Conservation (phyloP, 2,329 filamentous ascomycete species). For the Pezicula radicicola region DNA sequence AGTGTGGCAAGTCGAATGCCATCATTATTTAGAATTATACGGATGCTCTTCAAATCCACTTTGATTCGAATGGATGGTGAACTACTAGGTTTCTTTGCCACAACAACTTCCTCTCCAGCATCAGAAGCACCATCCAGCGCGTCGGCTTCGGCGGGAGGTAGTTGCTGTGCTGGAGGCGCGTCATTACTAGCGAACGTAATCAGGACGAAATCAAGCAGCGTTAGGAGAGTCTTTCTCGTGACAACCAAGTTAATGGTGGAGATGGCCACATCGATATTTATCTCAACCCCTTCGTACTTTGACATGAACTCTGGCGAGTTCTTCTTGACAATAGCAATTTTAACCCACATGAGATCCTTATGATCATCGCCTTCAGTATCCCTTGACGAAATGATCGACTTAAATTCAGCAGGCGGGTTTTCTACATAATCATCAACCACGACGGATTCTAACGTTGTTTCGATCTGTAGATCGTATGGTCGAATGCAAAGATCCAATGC, state of each 20-base stretch:
- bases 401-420: conserved; percentile 85
- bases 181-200: conserved; percentile 77
- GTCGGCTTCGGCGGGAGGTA: conserved; percentile 19
- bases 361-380: conserved; percentile 71
- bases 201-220: conserved; percentile 89
- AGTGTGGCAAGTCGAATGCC: conserved; percentile 91
- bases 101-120: conserved; percentile 36
- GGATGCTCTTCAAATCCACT: conserved; percentile 88
- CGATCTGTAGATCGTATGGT: conserved; percentile 88
- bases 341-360: conserved; percentile 81
- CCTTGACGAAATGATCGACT: conserved; percentile 90
- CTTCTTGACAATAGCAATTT: conserved; percentile 84
- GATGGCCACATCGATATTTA: conserved; percentile 84
- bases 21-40: conserved; percentile 94
- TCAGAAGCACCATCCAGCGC: conserved; percentile 28
- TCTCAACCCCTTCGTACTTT: conserved; percentile 89
- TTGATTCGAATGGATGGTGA: conserved; percentile 74
- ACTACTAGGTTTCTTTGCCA: conserved; percentile 22
- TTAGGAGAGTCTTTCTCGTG: conserved; percentile 87
- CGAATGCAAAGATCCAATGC: conserved; percentile 83
- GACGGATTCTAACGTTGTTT: conserved; percentile 82
- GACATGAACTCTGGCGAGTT: conserved; percentile 91
- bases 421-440: conserved; percentile 94
- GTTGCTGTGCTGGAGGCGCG: conserved; percentile 37
- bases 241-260: conserved; percentile 97